A percentile compares a stretch with the other conserved stretches of the same genome.
Evolutionary conservation across 495 filamentous ascomycete genomes (phyloP).

Genomic region (Neurospora sp.): DNA sequence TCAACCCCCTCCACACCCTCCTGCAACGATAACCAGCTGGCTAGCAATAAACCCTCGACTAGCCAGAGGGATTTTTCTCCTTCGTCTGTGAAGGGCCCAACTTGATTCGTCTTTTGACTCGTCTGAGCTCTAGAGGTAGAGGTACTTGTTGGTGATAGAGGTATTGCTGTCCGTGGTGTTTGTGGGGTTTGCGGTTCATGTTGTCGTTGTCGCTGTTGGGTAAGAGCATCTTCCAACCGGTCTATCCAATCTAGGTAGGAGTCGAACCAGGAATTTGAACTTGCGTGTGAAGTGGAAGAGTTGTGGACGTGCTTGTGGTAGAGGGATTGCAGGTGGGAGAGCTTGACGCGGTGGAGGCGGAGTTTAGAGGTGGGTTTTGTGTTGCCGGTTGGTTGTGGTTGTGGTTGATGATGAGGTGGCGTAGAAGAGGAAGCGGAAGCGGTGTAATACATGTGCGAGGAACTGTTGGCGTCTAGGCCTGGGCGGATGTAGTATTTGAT

Average conservation of each 20-base stretch:
- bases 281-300: no score
- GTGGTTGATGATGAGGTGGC: background rate
- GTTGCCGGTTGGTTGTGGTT: background rate
- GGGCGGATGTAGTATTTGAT: background rate
- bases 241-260: constrained; percentile 9
- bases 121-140: background rate
- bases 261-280: constrained; percentile 6
- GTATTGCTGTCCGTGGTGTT: background rate
- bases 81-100: background rate
- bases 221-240: background rate
- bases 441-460: background rate
- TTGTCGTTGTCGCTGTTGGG: background rate
- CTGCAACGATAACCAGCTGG: constrained; percentile 8
- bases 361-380: background rate
- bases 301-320: no score
- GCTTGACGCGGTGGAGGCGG: background rate
- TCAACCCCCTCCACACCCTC: constrained; percentile 6
- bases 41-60: constrained; percentile 6
- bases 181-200: background rate
- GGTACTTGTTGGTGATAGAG: no score
- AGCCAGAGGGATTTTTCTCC: constrained; percentile 8
- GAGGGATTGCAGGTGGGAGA: background rate
- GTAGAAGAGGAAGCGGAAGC: background rate
- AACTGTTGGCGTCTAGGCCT: background rate
- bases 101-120: background rate